Conservation (phyloP, 2,329 filamentous ascomycete species). For the Clonostachys rosea region DNA sequence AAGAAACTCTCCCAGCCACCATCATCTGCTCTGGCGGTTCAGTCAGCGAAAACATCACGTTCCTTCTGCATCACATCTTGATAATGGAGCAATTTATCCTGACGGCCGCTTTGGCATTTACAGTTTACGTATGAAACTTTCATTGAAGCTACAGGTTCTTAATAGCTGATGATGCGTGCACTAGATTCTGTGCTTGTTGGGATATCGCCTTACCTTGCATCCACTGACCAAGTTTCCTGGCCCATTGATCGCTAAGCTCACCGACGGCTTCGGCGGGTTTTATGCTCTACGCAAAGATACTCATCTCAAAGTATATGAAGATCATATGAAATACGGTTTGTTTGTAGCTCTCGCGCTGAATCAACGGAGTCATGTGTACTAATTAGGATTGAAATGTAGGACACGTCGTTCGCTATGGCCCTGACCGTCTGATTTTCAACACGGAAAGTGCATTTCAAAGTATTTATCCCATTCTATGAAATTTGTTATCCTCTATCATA, state of each 20-base stretch:
- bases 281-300: conserved; percentile 44
- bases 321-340: too few relatives aligned
- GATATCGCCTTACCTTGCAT: conserved; percentile 59
- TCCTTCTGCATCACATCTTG: too few relatives aligned
- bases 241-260: conserved; percentile 57
- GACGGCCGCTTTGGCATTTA: too few relatives aligned
- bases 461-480: too few relatives aligned
- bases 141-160: too few relatives aligned
- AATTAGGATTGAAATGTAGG: conserved; percentile 20
- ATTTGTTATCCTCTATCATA: too few relatives aligned
- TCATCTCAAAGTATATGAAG: too few relatives aligned
- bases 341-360: conserved; percentile 53
- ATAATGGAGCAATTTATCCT: too few relatives aligned
- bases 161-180: neutral
- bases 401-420: conserved; percentile 68
- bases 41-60: too few relatives aligned
- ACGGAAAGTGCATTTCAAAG: conserved; percentile 59
- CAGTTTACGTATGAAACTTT: too few relatives aligned
- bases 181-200: conserved; percentile 31
- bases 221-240: conserved; percentile 62
- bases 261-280: conserved; percentile 63
- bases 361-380: conserved; percentile 52
- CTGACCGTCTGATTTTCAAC: conserved; percentile 76
- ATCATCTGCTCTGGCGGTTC: too few relatives aligned
- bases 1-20: too few relatives aligned